Evolutionary conservation across 2,329 filamentous ascomycete genomes (phyloP), one percentile per base, ranked within the genome.

Genomic region (Didymellaceae sp.): DNA sequence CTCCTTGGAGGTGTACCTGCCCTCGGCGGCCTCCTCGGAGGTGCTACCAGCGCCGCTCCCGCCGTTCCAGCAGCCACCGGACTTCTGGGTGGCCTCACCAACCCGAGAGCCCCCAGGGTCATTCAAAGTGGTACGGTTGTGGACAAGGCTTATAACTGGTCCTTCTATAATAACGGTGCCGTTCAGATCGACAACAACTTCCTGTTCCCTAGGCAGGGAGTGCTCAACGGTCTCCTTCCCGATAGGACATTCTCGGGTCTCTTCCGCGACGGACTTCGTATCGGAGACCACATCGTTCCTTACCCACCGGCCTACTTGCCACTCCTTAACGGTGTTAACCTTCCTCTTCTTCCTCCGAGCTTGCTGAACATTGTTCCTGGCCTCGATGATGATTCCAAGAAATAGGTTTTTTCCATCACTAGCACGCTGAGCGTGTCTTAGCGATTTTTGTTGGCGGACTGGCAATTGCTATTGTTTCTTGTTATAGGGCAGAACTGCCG

Each of bases 261-360:
- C 45, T 60, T 55, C 30, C 18, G 33, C 16, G 57, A 60, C 28
- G 57, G 57, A n/a, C 28, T 60, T 40, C 57, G 58, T 14, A 60
- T 60, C 38, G 57, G 57, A 13, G 39, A 35, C 17, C 44, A 60
- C 42, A 9, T 55, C n/a, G 44, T 60, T 43, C 52, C 57, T 30
- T 60, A 52, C 40, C 57, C 57, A 16, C 1, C 28, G 6, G 32
- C 21, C 8, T 60, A 46, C 41, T 13, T 55, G 14, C 32, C 37
- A 2, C 40, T 51, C 24, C 46, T 52, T 16, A 18, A 24, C 8
- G 48, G 48, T 11, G 30, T 45, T 25, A 52, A 45, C 8, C 42
- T 52, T 20, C 48, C 38, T 21, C 42, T 45, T 35, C 14, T 16
- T 42, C 34, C 34, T 20, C 37, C 48, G n/a, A 46, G 48, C 28